Evolutionary conservation across 352 stramenopile genomes (phyloP).

Genomic region (Phytophthora pseudosyringae): DNA sequence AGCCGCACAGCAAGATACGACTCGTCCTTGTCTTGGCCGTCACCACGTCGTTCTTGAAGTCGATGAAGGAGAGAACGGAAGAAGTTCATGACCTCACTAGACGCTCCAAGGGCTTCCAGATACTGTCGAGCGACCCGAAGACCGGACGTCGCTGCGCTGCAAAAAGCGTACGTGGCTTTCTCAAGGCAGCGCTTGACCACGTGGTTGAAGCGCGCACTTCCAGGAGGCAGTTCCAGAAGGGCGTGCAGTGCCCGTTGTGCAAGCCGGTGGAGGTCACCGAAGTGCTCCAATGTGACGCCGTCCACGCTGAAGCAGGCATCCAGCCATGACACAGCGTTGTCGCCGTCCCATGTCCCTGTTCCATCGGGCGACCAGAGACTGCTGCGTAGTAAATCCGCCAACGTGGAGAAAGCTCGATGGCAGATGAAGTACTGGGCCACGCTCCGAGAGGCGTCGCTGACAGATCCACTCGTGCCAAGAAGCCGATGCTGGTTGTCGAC

Average conservation of each 20-base stretch:
- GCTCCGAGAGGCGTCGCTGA: conserved; percentile 25
- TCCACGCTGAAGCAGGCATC: conserved; percentile 69
- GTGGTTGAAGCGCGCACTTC: conserved; percentile 27
- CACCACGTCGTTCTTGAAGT: conserved; percentile 27
- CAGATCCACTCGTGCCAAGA: background rate
- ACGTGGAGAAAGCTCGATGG: conserved; percentile 34
- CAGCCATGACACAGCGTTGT: conserved; percentile 45
- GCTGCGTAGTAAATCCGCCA: conserved; percentile 30
- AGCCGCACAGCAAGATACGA: conserved; percentile 44
- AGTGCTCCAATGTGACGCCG: conserved; percentile 33
- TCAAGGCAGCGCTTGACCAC: conserved; percentile 31
- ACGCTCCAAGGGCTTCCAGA: conserved; percentile 31
- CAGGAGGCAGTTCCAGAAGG: conserved; percentile 36
- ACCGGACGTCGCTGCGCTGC: conserved; percentile 7
- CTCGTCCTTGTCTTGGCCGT: conserved; percentile 24
- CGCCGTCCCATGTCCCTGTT: conserved; percentile 21
- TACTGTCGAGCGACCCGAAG: conserved; percentile 34
- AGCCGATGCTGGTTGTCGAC: conserved; percentile 42
- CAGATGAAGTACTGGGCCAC: conserved; percentile 38
- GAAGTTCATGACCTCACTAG: conserved; percentile 29
- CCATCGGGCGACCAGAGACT: conserved; percentile 19
- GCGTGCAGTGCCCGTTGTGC: conserved; percentile 40
- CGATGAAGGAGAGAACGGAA: conserved; percentile 30
- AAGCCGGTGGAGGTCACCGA: conserved; percentile 51
- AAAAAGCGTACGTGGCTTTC: conserved; percentile 30